phyloP scores from a whole-genome alignment of 306 rosid genomes.

The Vigna unguiculata region DNA sequence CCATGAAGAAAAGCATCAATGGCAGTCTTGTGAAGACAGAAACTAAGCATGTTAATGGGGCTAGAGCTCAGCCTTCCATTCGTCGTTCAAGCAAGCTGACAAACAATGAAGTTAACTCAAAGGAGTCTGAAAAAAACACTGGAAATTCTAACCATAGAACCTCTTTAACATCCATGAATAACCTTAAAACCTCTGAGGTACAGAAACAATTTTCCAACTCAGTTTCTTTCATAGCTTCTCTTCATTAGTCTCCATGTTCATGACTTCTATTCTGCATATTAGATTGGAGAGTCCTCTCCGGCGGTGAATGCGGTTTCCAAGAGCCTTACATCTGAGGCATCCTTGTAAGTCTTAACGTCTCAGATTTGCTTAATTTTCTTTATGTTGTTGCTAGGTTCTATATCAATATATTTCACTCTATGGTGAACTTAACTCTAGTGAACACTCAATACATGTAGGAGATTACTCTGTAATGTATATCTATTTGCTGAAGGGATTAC shows the following conservation, averaged over 20 bases:
- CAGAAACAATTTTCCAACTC: background rate
- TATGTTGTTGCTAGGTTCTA: background rate
- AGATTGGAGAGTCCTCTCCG: conserved; percentile 61
- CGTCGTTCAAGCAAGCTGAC: conserved; percentile 55
- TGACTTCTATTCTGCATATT: conserved; percentile 32
- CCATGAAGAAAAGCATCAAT: conserved; percentile 72
- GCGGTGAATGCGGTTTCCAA: conserved; percentile 50
- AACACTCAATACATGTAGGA: conserved; percentile 1
- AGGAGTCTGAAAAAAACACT: conserved; percentile 52
- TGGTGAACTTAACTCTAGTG: conserved; percentile 1
- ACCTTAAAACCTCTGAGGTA: conserved; percentile 57
- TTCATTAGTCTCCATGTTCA: conserved; percentile 36
- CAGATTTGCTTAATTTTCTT: conserved; percentile 1
- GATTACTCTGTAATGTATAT: background rate
- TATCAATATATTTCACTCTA: conserved; percentile 14
- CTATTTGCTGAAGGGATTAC: conserved; percentile 26
- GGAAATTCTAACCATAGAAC: conserved; percentile 50
- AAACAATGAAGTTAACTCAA: conserved; percentile 56
- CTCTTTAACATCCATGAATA: conserved; percentile 58
- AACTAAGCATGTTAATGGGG: conserved; percentile 52
- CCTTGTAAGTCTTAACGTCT: conserved; percentile 57
- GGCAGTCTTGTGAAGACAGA: conserved; percentile 55
- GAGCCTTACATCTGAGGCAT: conserved; percentile 53
- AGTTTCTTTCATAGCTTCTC: conserved; percentile 17
- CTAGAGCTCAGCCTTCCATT: conserved; percentile 54